These are phyloP conservation scores for Backusella parvicylindrica DNA, from an alignment of 192 early-diverging fungal genomes.

Conservation along the genomic window DNA sequence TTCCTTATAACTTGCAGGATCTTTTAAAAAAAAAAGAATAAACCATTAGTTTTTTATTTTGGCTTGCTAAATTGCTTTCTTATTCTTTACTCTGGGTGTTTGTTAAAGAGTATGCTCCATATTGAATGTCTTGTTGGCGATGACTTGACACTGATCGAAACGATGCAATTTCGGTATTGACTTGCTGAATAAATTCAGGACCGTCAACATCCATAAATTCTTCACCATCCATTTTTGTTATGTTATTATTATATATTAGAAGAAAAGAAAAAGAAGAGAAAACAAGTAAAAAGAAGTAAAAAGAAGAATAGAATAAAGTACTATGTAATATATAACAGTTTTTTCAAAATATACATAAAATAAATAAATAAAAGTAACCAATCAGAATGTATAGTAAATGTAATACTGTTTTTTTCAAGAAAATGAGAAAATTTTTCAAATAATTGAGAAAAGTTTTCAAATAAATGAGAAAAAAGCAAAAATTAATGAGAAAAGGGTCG, in stretches of 20 bases:
- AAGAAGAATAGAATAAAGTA: neutral
- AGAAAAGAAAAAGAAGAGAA: too few relatives aligned
- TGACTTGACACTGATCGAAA: neutral
- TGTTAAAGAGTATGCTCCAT: neutral
- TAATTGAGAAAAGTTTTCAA: too few relatives aligned
- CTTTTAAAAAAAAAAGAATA: neutral
- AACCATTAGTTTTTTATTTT: neutral
- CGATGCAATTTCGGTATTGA: slow-evolving; percentile 15
- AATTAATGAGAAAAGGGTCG: too few relatives aligned
- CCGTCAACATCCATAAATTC: slow-evolving; percentile 33
- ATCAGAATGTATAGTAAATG: too few relatives aligned
- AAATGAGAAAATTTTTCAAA: too few relatives aligned
- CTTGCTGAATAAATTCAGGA: slow-evolving; percentile 29
- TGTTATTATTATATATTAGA: too few relatives aligned
- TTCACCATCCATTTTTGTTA: neutral
- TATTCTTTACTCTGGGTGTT: neutral
- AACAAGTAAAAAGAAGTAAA: neutral
- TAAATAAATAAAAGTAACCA: too few relatives aligned
- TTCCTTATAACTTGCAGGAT: neutral
- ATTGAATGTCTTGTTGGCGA: neutral
- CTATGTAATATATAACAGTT: too few relatives aligned
- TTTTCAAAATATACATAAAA: too few relatives aligned
- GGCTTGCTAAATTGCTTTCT: neutral
- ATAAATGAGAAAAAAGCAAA: too few relatives aligned
- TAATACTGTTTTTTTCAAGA: too few relatives aligned